Evolutionary conservation across 169 alveolate genomes (phyloP), one percentile per base, ranked within the genome.

Genomic region (Eimeria falciformis): DNA sequence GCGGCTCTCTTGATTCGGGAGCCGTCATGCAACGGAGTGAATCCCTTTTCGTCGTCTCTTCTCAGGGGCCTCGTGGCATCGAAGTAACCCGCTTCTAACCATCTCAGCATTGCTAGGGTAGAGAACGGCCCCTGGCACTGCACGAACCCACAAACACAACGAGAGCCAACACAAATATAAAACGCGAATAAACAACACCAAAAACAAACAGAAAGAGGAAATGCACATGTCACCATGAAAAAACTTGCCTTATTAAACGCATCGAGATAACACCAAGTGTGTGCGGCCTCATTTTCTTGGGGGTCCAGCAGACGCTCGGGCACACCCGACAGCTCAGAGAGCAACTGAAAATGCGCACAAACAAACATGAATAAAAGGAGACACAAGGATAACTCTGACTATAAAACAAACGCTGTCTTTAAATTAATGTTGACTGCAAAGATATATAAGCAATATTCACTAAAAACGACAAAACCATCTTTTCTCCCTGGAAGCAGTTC

Each of bases 111-210:
- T 25, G 66, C 62, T n/a, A 87, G 66, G 0, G 93, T 87, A 33
- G 82, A 77, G 53, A 87, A 87, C 14, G 93, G 93, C 33, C 93
- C 93, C 23, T 87, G 93, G 21, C 93, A 87, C 93, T 87, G 93
- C 68, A 71, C 1, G 9, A 47, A 53, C 18, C 37, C 27, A 25
- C 43, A 21, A 46, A n/a, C 45, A 25, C 29, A 6, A 50, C 43
- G 45, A 9, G 3, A 33, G 4, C 4, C n/a, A 25, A 66, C n/a
- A 50, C 4, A 14, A 4, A 71, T 11, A 5, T 1, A 5, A 27
- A 11, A 65, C 69, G 23, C 40, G 46, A 56, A 3, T 17, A 3
- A 7, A n/a, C 12, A 17, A 53, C 6, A 40, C 14, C 14, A 9
- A 71, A 7, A 29, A 17, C 46, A 25, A 2, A 75, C 29, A 43